phyloP scores from a whole-genome alignment of 2,329 filamentous ascomycete genomes.

The Cladobotryum mycophilum region DNA sequence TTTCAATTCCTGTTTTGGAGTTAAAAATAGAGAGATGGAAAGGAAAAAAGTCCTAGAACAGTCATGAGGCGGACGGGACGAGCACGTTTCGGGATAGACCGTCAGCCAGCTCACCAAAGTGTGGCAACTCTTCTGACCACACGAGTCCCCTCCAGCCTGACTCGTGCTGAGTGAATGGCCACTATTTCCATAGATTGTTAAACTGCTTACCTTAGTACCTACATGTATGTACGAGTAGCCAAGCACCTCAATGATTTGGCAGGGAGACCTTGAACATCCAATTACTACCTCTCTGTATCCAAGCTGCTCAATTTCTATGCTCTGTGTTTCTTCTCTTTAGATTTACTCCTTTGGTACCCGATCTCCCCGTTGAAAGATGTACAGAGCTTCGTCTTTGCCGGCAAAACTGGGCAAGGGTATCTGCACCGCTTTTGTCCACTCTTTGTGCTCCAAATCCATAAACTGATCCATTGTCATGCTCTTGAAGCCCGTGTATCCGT shows the following conservation, averaged over 20 bases:
- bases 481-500: conserved; percentile 67
- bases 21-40: too few relatives aligned
- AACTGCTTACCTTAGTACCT: neutral
- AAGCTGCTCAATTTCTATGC: neutral
- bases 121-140: too few relatives aligned
- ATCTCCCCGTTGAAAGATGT: conserved; percentile 53
- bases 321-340: neutral
- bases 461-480: conserved; percentile 59
- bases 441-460: conserved; percentile 50
- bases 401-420: conserved; percentile 67
- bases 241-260: too few relatives aligned
- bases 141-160: too few relatives aligned
- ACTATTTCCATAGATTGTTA: neutral
- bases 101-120: too few relatives aligned
- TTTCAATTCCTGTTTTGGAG: too few relatives aligned
- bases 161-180: too few relatives aligned
- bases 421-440: conserved; percentile 56
- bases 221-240: neutral
- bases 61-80: too few relatives aligned
- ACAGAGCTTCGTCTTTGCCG: conserved; percentile 70
- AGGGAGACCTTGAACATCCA: neutral
- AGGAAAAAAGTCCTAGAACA: too few relatives aligned
- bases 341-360: conserved; percentile 22
- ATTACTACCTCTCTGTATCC: too few relatives aligned
- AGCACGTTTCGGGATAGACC: too few relatives aligned